phyloP scores from a whole-genome alignment of 495 filamentous ascomycete species.

The Hypoxylon trugodes region DNA sequence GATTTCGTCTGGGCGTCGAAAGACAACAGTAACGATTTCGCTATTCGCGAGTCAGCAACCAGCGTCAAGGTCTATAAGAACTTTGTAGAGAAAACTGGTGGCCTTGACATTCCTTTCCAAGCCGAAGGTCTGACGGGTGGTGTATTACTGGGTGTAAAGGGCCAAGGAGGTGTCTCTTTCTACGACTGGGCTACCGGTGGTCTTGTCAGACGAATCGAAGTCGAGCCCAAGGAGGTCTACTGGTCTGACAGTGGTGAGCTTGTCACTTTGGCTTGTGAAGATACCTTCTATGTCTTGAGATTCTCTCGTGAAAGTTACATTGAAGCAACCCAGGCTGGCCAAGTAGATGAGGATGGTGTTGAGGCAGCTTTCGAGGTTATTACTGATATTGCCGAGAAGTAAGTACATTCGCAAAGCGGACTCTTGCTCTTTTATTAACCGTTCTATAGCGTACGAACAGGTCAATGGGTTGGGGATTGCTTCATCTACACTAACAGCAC shows the following conservation, averaged over 20 bases:
- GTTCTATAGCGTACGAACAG: conserved; percentile 77
- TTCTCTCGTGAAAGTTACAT: conserved; percentile 89
- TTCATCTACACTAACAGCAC: conserved; percentile 98
- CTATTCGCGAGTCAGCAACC: conserved; percentile 90
- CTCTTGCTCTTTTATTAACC: conserved; percentile 32
- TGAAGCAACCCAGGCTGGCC: conserved; percentile 78
- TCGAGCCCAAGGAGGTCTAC: conserved; percentile 91
- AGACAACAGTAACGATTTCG: conserved; percentile 98
- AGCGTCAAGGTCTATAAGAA: conserved; percentile 98
- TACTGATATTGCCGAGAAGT: conserved; percentile 92
- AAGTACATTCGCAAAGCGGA: conserved; percentile 26
- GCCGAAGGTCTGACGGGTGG: conserved; percentile 91
- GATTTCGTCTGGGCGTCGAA: conserved; percentile 98
- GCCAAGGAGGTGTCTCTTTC: conserved; percentile 91
- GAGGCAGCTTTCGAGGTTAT: conserved; percentile 97
- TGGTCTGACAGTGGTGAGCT: conserved; percentile 98
- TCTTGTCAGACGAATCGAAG: conserved; percentile 92
- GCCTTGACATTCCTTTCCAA: conserved; percentile 94
- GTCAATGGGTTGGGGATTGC: conserved; percentile 97
- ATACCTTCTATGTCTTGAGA: conserved; percentile 92
- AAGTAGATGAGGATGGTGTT: conserved; percentile 93
- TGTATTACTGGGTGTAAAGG: conserved; percentile 92
- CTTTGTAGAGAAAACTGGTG: conserved; percentile 90
- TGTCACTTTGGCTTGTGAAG: conserved; percentile 91
- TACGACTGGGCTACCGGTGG: conserved; percentile 95